phyloP scores from a whole-genome alignment of 2,329 filamentous ascomycete species.

The Sporothrix luriei region DNA sequence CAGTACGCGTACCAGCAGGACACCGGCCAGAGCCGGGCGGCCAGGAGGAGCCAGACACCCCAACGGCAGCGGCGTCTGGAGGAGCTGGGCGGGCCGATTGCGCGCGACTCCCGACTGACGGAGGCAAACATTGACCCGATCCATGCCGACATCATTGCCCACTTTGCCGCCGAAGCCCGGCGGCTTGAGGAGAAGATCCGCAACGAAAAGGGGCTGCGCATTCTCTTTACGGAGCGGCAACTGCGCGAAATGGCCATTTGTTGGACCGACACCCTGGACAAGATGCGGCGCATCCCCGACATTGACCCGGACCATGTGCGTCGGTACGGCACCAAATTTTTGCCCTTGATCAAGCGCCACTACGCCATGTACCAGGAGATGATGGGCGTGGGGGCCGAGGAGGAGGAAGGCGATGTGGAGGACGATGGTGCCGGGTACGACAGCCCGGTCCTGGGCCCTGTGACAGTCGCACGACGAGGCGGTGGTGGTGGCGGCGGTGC shows the following conservation, averaged over 20 bases:
- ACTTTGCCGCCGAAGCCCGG: slow-evolving; percentile 67
- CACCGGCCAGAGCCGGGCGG: neutral
- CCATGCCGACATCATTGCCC: slow-evolving; percentile 64
- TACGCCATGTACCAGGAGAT: slow-evolving; percentile 54
- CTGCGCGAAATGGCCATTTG: slow-evolving; percentile 72
- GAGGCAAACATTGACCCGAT: slow-evolving; percentile 44
- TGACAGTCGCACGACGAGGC: slow-evolving; percentile 14
- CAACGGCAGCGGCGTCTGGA: slow-evolving; percentile 44
- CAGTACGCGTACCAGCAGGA: slow-evolving; percentile 31
- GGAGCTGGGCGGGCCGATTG: slow-evolving; percentile 61
- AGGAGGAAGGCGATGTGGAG: slow-evolving; percentile 29
- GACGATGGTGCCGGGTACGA: slow-evolving; percentile 30
- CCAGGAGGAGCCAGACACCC: slow-evolving; percentile 33
- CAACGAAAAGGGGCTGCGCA: slow-evolving; percentile 59
- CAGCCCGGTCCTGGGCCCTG: slow-evolving; percentile 24
- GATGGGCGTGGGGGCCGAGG: slow-evolving; percentile 44
- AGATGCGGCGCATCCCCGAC: slow-evolving; percentile 65
- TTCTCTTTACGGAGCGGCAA: slow-evolving; percentile 69
- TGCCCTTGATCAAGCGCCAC: slow-evolving; percentile 59
- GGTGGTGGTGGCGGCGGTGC: neutral
- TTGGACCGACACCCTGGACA: slow-evolving; percentile 63
- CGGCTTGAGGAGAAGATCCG: slow-evolving; percentile 63
- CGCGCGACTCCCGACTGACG: slow-evolving; percentile 56
- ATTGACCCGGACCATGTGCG: slow-evolving; percentile 66
- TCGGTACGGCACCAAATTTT: slow-evolving; percentile 62